Evolutionary conservation across 1,139 yeast species (phyloP).

Genomic region (Candida glucosophila): DNA sequence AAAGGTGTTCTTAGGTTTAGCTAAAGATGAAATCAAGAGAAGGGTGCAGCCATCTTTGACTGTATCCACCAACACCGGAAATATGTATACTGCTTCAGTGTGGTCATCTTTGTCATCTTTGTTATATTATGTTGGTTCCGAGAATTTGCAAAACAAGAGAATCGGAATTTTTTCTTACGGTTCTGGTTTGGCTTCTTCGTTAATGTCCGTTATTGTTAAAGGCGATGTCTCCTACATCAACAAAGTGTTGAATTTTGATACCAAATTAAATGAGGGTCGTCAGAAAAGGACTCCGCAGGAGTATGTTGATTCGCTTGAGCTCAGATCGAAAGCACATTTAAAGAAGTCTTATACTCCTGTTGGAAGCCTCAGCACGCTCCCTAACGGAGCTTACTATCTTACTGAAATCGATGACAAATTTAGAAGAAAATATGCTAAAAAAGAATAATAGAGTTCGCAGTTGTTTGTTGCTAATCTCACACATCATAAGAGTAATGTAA

Average conservation of each 20-base stretch:
- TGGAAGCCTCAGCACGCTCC: slow-evolving; percentile 67
- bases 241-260: slow-evolving; percentile 57
- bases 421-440: slow-evolving; percentile 67
- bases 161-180: slow-evolving; percentile 95
- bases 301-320: slow-evolving; percentile 71
- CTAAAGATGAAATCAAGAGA: slow-evolving; percentile 62
- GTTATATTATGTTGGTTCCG: slow-evolving; percentile 67
- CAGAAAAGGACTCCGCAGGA: slow-evolving; percentile 61
- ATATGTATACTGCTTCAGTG: slow-evolving; percentile 94
- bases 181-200: slow-evolving; percentile 91
- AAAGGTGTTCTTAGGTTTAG: slow-evolving; percentile 71
- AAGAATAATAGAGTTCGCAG: not conserved
- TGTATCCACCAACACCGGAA: slow-evolving; percentile 96
- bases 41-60: slow-evolving; percentile 75
- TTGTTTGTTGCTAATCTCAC: no score
- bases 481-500: no score
- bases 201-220: slow-evolving; percentile 69
- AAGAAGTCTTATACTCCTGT: slow-evolving; percentile 71
- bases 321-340: slow-evolving; percentile 85
- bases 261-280: slow-evolving; percentile 64
- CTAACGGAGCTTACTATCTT: slow-evolving; percentile 77
- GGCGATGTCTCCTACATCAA: slow-evolving; percentile 75
- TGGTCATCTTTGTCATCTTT: slow-evolving; percentile 84
- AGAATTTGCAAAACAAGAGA: slow-evolving; percentile 71
- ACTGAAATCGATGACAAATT: slow-evolving; percentile 78